Conservation (phyloP, 305 asterid genomes). For the Withania somnifera region DNA sequence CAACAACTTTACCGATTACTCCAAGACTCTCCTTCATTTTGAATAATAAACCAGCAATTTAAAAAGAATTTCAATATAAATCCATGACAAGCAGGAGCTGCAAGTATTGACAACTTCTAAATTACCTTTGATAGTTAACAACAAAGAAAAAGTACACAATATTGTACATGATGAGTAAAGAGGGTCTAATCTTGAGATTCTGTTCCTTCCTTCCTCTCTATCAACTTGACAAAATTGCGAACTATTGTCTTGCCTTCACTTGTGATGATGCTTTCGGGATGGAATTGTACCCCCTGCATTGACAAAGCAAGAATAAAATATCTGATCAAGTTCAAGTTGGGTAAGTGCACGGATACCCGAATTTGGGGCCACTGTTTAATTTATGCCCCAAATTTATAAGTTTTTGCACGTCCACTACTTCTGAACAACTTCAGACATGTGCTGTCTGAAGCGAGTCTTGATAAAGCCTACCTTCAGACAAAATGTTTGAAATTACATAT, state of each 20-base stretch:
- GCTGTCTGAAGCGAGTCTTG: background rate
- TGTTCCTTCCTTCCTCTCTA: conserved; percentile 64
- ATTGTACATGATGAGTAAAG: background rate
- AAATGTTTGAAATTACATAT: background rate
- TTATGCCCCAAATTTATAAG: background rate
- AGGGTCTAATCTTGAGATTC: conserved; percentile 21
- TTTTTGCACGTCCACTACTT: background rate
- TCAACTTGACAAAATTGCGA: conserved; percentile 50
- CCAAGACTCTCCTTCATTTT: too few species aligned
- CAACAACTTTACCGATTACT: too few species aligned
- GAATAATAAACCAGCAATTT: background rate
- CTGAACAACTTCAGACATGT: background rate
- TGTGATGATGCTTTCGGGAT: conserved; percentile 83
- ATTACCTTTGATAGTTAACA: background rate
- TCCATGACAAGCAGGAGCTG: background rate
- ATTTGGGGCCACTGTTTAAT: background rate
- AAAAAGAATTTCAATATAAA: background rate
- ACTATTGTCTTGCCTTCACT: conserved; percentile 64
- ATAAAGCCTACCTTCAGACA: background rate
- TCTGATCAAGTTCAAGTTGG: too few species aligned
- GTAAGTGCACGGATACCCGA: background rate
- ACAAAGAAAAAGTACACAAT: background rate
- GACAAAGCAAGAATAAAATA: conserved; percentile 4
- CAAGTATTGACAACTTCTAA: background rate
- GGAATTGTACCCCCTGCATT: conserved; percentile 80